Evolutionary conservation across 2,329 filamentous ascomycete species (phyloP), one percentile per base, ranked within the genome.

Genomic region (Fusarium sambucinum): DNA sequence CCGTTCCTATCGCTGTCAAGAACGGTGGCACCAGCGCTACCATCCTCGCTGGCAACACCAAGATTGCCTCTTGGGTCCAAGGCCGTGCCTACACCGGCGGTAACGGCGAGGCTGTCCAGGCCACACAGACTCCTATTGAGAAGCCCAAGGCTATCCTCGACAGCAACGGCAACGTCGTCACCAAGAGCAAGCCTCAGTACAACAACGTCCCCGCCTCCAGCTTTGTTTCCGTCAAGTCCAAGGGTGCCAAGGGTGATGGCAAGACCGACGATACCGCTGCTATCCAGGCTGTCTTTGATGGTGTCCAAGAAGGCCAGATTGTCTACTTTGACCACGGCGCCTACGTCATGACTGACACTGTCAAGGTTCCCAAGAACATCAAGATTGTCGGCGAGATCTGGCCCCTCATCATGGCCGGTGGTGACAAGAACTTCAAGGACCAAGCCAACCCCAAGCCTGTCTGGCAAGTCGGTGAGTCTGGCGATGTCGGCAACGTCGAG

Each of bases 311-410:
- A 1, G 88, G 88, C 68, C 85, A 91, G 71, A 79, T 95, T 66
- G 85, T 92, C 59, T 94, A 89, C 80, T 90, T 95, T 70, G 90
- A 93, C 74, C 89, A 91, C 73, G 92, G 92, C 55, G 86, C 89
- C 50, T 93, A 94, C 77, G 78, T 92, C 55, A 82, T 94, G 70
- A 89, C 86, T 42, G 84, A 87, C 71, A 94, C 92, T 1, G 81
- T 94, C 77, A 86, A 87, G 70, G 85, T 94, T 11, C 92, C 92
- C 59, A 91, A 91, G 83, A 87, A 93, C 75, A 89, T 95, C 82
- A 92, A 90, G 81, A 94, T 98, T 76, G 92, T 92, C 10, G 95
- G 95, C 73, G 94, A 97, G 80, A 89, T 96, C 76, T 97, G 93
- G 92, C 91, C 95, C 4, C 82, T 97, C 65, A 91, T 98, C 78